Evolutionary conservation across 1,139 yeast species (phyloP).

Genomic region (Debaryomycetaceae sp.): DNA sequence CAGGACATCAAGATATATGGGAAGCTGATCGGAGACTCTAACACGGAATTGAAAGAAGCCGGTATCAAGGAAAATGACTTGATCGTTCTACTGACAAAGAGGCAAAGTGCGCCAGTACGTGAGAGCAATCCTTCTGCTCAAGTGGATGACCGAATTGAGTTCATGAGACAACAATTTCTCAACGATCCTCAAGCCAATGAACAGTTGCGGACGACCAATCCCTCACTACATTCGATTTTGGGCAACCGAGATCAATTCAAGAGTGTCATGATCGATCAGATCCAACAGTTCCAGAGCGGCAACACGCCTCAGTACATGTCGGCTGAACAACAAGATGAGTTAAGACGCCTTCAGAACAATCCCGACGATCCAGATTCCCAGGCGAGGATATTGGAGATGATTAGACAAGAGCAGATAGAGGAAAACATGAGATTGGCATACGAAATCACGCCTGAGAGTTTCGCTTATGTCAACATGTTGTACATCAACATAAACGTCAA

Average conservation of each 20-base stretch:
- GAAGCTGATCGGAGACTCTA: slow-evolving; percentile 29
- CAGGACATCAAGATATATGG: slow-evolving; percentile 52
- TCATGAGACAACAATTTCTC: slow-evolving; percentile 46
- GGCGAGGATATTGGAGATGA: slow-evolving; percentile 61
- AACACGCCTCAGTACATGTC: slow-evolving; percentile 6
- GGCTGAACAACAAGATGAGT: slow-evolving; percentile 40
- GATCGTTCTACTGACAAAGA: slow-evolving; percentile 29
- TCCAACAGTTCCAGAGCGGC: slow-evolving; percentile 17
- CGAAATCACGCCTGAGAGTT: slow-evolving; percentile 88
- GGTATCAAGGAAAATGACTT: slow-evolving; percentile 58
- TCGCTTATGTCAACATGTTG: slow-evolving; percentile 79
- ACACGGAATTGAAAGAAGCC: slow-evolving; percentile 40
- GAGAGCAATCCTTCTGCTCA: slow-evolving; percentile 8
- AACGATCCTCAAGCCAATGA: slow-evolving; percentile 33
- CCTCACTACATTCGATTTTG: slow-evolving; percentile 41
- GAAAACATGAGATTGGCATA: slow-evolving; percentile 77
- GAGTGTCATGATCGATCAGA: slow-evolving; percentile 34
- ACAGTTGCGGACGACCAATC: slow-evolving; percentile 34
- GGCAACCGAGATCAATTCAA: slow-evolving; percentile 54
- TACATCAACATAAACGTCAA: slow-evolving; percentile 76
- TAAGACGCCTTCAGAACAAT: slow-evolving; percentile 48
- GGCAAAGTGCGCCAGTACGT: slow-evolving; percentile 10
- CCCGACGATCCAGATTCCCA: slow-evolving; percentile 79
- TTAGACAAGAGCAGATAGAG: slow-evolving; percentile 69
- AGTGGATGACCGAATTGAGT: slow-evolving; percentile 45